These are phyloP conservation scores for Spathaspora sp. DNA, from an alignment of 1,139 yeast genomes.

Conservation along the genomic window DNA sequence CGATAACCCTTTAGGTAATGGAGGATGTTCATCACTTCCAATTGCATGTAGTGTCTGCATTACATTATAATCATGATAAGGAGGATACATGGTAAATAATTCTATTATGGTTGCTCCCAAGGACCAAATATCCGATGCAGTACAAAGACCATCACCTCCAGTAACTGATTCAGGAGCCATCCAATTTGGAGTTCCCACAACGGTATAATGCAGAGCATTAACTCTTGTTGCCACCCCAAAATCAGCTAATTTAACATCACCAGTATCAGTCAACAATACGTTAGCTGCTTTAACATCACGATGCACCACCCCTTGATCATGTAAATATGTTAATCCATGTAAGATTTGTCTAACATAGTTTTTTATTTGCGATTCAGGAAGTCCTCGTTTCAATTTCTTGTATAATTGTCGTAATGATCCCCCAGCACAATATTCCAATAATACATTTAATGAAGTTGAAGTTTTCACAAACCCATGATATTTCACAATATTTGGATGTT, in stretches of 20 bases:
- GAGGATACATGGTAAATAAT: slow-evolving; percentile 82
- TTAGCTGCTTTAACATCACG: slow-evolving; percentile 82
- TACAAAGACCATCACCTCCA: slow-evolving; percentile 80
- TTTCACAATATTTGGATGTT: slow-evolving; percentile 84
- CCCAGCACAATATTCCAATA: slow-evolving; percentile 74
- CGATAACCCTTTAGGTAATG: slow-evolving; percentile 64
- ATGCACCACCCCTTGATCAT: slow-evolving; percentile 72
- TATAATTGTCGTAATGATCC: slow-evolving; percentile 80
- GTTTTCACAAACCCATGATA: slow-evolving; percentile 86
- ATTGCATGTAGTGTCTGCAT: slow-evolving; percentile 93
- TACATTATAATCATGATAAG: slow-evolving; percentile 76
- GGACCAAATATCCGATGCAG: slow-evolving; percentile 92
- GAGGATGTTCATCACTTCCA: slow-evolving; percentile 81
- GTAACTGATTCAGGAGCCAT: slow-evolving; percentile 82
- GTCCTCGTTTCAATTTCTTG: slow-evolving; percentile 49
- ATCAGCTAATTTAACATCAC: slow-evolving; percentile 69
- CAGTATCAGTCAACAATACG: slow-evolving; percentile 59
- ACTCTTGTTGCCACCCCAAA: slow-evolving; percentile 74
- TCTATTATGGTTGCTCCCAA: slow-evolving; percentile 92
- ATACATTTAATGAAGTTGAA: slow-evolving; percentile 62
- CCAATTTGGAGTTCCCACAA: slow-evolving; percentile 79
- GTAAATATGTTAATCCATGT: slow-evolving; percentile 67
- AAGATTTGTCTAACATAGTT: slow-evolving; percentile 69
- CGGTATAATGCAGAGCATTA: slow-evolving; percentile 40
- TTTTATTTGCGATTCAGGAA: slow-evolving; percentile 63